phyloP scores from a whole-genome alignment of 495 filamentous ascomycete genomes.

The Penicillium ochrochloron region DNA sequence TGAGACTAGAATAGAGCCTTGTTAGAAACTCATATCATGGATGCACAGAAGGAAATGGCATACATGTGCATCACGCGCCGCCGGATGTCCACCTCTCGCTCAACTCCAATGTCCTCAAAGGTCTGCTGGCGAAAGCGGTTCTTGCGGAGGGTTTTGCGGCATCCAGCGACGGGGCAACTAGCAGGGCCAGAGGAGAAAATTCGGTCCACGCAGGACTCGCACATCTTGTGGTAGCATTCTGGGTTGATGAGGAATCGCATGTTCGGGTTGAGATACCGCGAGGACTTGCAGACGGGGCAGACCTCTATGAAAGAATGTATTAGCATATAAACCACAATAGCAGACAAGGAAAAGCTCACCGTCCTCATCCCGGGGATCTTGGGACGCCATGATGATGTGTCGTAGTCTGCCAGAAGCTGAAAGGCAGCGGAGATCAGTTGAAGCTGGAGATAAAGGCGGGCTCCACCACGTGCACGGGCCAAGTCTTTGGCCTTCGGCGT shows the following conservation, averaged over 20 bases:
- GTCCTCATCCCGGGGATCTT: slow-evolving; percentile 55
- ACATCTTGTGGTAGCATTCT: slow-evolving; percentile 99
- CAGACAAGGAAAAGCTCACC: slow-evolving; percentile 38
- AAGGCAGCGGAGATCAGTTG: slow-evolving; percentile 11
- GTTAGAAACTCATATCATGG: not conserved
- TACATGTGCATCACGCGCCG: slow-evolving; percentile 75
- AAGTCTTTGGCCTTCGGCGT: slow-evolving; percentile 14
- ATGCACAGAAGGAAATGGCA: slow-evolving; percentile 6
- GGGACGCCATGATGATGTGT: slow-evolving; percentile 39
- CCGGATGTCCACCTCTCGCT: slow-evolving; percentile 93
- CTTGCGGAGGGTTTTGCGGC: slow-evolving; percentile 82
- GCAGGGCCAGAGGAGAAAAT: slow-evolving; percentile 91
- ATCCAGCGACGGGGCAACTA: slow-evolving; percentile 87
- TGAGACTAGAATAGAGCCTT: slow-evolving; percentile 59
- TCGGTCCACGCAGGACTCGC: slow-evolving; percentile 88
- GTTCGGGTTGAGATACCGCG: slow-evolving; percentile 89
- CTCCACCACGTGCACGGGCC: slow-evolving; percentile 29
- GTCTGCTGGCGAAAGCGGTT: slow-evolving; percentile 82
- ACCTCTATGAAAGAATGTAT: slow-evolving; percentile 61
- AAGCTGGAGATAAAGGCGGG: slow-evolving; percentile 26
- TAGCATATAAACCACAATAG: not conserved
- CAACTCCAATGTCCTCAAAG: slow-evolving; percentile 86
- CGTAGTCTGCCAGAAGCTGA: slow-evolving; percentile 14
- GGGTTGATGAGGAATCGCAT: slow-evolving; percentile 96
- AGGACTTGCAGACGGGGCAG: slow-evolving; percentile 96